phyloP scores from a whole-genome alignment of 23 red algal genomes.

The Agarophyton chilense region DNA sequence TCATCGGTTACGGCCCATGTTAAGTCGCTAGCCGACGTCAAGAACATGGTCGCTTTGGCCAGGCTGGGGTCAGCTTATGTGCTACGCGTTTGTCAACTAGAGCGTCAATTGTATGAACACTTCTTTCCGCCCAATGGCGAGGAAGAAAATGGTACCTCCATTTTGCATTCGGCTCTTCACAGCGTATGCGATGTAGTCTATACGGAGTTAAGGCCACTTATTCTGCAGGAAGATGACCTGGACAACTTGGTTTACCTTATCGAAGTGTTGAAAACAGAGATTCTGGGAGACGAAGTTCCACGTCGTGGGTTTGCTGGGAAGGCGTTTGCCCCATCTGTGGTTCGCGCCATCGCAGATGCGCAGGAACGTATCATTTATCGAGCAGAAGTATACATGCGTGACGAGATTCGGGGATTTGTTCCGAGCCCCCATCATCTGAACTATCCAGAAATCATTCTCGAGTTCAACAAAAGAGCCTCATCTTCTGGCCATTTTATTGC shows the following conservation, averaged over 20 bases:
- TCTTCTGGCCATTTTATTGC: background rate
- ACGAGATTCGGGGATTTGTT: conserved; percentile 76
- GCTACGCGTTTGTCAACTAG: conserved; percentile 70
- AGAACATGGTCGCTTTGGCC: conserved; percentile 64
- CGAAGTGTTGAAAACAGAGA: conserved; percentile 81
- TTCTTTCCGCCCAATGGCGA: conserved; percentile 65
- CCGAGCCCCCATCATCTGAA: conserved; percentile 73
- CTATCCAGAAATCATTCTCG: conserved; percentile 61
- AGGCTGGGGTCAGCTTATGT: conserved; percentile 65
- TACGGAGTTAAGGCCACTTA: conserved; percentile 71
- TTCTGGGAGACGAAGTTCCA: conserved; percentile 68
- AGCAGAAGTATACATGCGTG: conserved; percentile 82
- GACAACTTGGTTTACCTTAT: conserved; percentile 86
- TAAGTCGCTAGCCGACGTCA: conserved; percentile 57
- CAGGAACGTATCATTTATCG: conserved; percentile 95
- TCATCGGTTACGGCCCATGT: conserved; percentile 68
- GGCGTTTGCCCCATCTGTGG: conserved; percentile 54
- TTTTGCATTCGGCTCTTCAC: conserved; percentile 36
- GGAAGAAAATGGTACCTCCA: conserved; percentile 25
- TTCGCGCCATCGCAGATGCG: conserved; percentile 80
- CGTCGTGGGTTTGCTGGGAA: conserved; percentile 53
- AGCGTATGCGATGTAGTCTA: conserved; percentile 65
- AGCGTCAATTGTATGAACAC: conserved; percentile 74
- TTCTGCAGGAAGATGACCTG: conserved; percentile 79
- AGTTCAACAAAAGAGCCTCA: conserved; percentile 4